These are phyloP conservation scores for Berberis thunbergii DNA, from an alignment of 164 flowering plant species.

Conservation along the genomic window DNA sequence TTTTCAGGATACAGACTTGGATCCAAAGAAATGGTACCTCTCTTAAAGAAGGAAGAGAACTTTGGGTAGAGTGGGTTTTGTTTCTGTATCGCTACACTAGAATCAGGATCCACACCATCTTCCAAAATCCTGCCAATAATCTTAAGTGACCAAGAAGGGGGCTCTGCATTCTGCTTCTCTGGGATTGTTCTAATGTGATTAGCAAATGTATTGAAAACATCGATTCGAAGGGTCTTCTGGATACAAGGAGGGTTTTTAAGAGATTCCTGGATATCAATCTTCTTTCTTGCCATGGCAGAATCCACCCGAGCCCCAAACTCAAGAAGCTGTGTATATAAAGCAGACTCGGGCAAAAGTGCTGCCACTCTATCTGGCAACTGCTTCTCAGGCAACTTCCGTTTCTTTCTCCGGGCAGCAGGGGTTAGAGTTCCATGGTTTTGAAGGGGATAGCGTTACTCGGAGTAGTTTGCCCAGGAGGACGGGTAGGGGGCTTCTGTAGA, in stretches of 20 bases:
- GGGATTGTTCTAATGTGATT: slow-evolving; percentile 39
- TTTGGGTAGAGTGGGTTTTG: slow-evolving; percentile 37
- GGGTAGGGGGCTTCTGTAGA: slow-evolving; percentile 60
- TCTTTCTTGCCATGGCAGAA: slow-evolving; percentile 66
- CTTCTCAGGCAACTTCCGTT: slow-evolving; percentile 56
- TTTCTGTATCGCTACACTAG: slow-evolving; percentile 30
- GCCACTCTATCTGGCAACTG: slow-evolving; percentile 67
- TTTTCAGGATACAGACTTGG: slow-evolving; percentile 71
- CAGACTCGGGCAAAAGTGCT: slow-evolving; percentile 70
- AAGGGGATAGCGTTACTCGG: slow-evolving; percentile 33
- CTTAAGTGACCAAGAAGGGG: slow-evolving; percentile 82
- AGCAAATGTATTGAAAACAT: slow-evolving; percentile 66
- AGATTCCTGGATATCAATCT: slow-evolving; percentile 62
- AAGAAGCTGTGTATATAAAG: slow-evolving; percentile 64
- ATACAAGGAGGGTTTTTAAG: slow-evolving; percentile 50
- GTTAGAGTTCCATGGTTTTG: slow-evolving; percentile 75
- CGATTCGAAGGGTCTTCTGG: slow-evolving; percentile 65
- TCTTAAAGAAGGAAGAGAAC: slow-evolving; percentile 79
- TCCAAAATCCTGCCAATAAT: slow-evolving; percentile 78
- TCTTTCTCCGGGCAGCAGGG: slow-evolving; percentile 72
- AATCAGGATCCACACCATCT: slow-evolving; percentile 52
- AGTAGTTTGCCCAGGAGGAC: slow-evolving; percentile 45
- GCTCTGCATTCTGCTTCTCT: slow-evolving; percentile 43
- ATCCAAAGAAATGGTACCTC: slow-evolving; percentile 66
- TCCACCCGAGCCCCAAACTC: slow-evolving; percentile 71